Conservation (phyloP, 768 basidiomycete species). For the Suillus bovinus region DNA sequence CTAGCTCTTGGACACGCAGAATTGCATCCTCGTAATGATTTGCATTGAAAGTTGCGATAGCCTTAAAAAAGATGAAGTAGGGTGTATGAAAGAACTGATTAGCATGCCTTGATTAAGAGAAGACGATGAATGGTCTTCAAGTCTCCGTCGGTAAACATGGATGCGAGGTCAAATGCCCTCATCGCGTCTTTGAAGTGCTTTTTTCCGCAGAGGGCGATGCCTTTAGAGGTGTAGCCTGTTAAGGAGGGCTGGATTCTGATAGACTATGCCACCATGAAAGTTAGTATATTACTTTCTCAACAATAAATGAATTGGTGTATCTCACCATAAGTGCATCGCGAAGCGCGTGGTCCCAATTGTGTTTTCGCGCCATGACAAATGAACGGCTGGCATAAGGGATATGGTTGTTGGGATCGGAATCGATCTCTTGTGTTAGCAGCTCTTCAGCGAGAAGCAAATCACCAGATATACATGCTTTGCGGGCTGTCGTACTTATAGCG, state of each 20-base stretch:
- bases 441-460: background rate
- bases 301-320: background rate
- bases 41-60: background rate
- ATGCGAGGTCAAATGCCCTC: background rate
- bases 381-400: background rate
- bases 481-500: background rate
- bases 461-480: background rate
- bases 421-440: background rate
- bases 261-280: background rate
- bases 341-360: background rate
- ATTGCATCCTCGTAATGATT: background rate
- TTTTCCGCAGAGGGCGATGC: background rate
- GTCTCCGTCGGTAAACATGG: background rate
- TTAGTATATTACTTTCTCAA: background rate
- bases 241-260: background rate
- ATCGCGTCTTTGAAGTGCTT: background rate
- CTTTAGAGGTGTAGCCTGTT: background rate
- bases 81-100: background rate
- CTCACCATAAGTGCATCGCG: background rate
- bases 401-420: background rate
- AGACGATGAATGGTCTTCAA: background rate
- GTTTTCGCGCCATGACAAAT: background rate
- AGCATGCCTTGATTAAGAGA: background rate
- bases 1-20: background rate
- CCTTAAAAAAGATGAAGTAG: background rate